Conservation (phyloP, 495 filamentous ascomycete species). For the Bryoglossum gracile region DNA sequence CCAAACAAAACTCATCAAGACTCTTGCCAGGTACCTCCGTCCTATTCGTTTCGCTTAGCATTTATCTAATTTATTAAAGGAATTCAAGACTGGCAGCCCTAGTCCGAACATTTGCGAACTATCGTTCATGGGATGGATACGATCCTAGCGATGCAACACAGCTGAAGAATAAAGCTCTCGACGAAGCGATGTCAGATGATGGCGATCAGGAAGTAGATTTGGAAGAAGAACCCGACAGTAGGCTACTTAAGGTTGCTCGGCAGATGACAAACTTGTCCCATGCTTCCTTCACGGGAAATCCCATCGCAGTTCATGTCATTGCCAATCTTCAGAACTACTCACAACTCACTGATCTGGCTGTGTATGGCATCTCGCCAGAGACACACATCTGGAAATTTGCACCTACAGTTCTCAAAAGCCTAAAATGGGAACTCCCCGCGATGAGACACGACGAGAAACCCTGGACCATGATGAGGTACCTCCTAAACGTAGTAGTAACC, state of each 20-base stretch:
- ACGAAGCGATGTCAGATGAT: no score
- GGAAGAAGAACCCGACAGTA: no score
- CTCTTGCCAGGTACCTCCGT: constrained; percentile 4
- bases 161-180: not conserved
- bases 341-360: constrained; percentile 4
- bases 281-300: constrained; percentile 4
- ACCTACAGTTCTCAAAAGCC: not conserved
- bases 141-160: not conserved
- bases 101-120: constrained; percentile 9
- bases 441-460: not conserved
- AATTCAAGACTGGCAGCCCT: constrained; percentile 7
- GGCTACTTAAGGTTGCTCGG: not conserved
- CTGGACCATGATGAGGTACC: not conserved
- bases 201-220: no score
- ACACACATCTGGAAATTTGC: constrained; percentile 9
- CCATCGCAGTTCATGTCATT: constrained; percentile 4
- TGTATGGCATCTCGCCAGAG: constrained; percentile 1
- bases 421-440: constrained; percentile 1
- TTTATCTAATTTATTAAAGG: not conserved
- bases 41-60: no score
- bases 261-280: constrained; percentile 11
- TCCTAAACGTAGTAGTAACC: constrained; percentile 12
- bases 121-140: no score
- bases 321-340: constrained; percentile 4
- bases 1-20: not conserved